These are phyloP conservation scores for Euphorbia peplus DNA, from an alignment of 345 rosid genomes.

Conservation along the genomic window DNA sequence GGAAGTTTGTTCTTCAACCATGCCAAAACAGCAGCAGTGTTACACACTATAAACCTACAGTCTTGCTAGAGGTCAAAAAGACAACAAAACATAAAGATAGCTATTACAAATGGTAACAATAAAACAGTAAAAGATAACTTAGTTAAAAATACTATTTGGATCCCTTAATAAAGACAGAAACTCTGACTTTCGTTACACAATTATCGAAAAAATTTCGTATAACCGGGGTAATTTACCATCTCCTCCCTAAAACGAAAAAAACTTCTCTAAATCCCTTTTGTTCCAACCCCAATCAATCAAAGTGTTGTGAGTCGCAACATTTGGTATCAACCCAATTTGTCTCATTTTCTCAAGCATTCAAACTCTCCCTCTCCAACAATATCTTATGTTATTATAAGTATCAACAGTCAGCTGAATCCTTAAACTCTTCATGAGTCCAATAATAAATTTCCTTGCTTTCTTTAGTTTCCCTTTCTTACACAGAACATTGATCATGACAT, in stretches of 20 bases:
- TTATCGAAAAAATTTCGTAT: too few species aligned
- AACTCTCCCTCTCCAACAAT: constrained; percentile 56
- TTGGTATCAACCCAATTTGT: constrained; percentile 58
- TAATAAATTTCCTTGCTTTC: constrained; percentile 63
- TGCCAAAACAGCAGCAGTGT: too few species aligned
- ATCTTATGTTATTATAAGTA: constrained; percentile 74
- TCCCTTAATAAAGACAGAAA: too few species aligned
- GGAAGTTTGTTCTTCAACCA: too few species aligned
- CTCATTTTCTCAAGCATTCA: constrained; percentile 55
- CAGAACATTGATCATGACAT: constrained; percentile 83
- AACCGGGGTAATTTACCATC: too few species aligned
- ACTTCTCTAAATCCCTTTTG: constrained; percentile 56
- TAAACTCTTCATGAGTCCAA: constrained; percentile 54
- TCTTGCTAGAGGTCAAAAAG: too few species aligned
- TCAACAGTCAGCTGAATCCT: constrained; percentile 67
- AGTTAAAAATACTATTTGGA: too few species aligned
- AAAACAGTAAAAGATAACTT: too few species aligned
- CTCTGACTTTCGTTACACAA: too few species aligned
- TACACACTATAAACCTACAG: too few species aligned
- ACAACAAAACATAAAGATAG: too few species aligned
- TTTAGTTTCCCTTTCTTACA: constrained; percentile 84
- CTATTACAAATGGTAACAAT: too few species aligned
- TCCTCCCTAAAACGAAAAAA: constrained; percentile 66
- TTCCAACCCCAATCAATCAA: constrained; percentile 77
- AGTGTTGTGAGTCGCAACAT: constrained; percentile 68